A percentile compares a stretch with the other conserved stretches of the same genome.
phyloP scores from a whole-genome alignment of 306 rosid genomes.

The Dalbergia oliveri region DNA sequence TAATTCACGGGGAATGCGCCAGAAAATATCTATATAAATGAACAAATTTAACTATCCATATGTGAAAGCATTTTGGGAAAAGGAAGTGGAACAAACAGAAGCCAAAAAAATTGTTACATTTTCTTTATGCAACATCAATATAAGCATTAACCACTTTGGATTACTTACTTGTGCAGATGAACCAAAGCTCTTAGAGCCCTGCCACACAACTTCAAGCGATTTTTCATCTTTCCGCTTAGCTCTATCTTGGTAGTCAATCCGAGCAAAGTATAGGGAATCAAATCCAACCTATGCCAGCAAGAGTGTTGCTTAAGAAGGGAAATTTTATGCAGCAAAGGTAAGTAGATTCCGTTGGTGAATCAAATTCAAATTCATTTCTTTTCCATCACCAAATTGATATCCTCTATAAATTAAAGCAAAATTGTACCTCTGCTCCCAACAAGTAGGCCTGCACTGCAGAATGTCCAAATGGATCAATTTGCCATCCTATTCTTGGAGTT shows the following conservation, averaged over 20 bases:
- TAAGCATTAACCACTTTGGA: conserved; percentile 24
- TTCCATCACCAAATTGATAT: conserved; percentile 8
- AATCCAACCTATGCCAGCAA: conserved; percentile 65
- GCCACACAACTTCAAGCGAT: conserved; percentile 87
- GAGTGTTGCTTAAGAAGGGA: not conserved
- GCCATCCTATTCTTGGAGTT: conserved; percentile 88
- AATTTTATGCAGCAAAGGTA: not conserved
- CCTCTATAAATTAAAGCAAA: not conserved
- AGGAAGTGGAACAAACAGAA: conserved; percentile 21
- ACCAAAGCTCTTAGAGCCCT: conserved; percentile 76
- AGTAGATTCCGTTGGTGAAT: conserved; percentile 9
- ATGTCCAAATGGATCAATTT: conserved; percentile 94
- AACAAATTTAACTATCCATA: conserved; percentile 21
- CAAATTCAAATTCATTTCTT: conserved; percentile 5
- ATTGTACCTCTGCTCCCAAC: conserved; percentile 74
- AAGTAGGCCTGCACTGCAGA: conserved; percentile 87
- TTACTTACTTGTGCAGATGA: conserved; percentile 75
- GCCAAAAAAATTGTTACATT: not conserved
- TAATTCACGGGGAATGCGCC: conserved; percentile 79
- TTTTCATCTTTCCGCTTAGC: conserved; percentile 71
- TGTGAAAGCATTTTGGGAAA: conserved; percentile 20
- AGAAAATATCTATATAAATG: conserved; percentile 67
- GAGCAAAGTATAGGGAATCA: conserved; percentile 81
- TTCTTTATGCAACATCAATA: not conserved
- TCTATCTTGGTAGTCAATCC: conserved; percentile 90